These are phyloP conservation scores for Trichoderma sp. DNA, from an alignment of 2,329 filamentous ascomycete species.

Conservation along the genomic window DNA sequence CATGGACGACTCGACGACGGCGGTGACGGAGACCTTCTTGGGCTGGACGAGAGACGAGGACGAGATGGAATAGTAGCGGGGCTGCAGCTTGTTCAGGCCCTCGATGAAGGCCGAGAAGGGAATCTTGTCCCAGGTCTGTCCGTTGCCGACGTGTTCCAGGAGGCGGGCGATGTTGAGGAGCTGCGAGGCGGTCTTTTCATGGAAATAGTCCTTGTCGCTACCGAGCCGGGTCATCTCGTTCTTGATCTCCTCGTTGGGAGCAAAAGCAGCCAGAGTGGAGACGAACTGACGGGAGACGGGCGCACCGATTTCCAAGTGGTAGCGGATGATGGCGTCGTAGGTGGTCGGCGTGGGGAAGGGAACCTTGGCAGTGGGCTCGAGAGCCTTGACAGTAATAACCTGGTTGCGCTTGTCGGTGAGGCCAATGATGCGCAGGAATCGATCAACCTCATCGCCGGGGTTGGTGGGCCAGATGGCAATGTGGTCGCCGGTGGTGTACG, in stretches of 20 bases:
- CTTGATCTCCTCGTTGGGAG: slow-evolving; percentile 82
- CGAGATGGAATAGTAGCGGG: slow-evolving; percentile 98
- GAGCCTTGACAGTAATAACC: slow-evolving; percentile 85
- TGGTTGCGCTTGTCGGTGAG: slow-evolving; percentile 74
- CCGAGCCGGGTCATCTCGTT: slow-evolving; percentile 87
- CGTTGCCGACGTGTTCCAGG: slow-evolving; percentile 70
- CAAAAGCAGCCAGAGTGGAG: slow-evolving; percentile 82
- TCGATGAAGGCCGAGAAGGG: slow-evolving; percentile 96
- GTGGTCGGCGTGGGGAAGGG: slow-evolving; percentile 97
- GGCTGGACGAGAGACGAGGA: slow-evolving; percentile 94
- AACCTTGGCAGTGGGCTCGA: slow-evolving; percentile 94
- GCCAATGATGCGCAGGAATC: slow-evolving; percentile 78
- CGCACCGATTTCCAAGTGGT: slow-evolving; percentile 95
- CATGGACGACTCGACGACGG: slow-evolving; percentile 82
- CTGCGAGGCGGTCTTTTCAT: slow-evolving; percentile 76
- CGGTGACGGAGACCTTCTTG: slow-evolving; percentile 92
- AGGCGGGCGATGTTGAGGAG: slow-evolving; percentile 90
- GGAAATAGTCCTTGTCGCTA: slow-evolving; percentile 93
- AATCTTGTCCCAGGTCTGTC: slow-evolving; percentile 77
- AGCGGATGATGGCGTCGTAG: slow-evolving; percentile 88
- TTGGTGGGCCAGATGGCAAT: slow-evolving; percentile 98
- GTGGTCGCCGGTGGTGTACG: slow-evolving; percentile 96
- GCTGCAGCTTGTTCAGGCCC: slow-evolving; percentile 90
- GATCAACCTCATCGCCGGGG: slow-evolving; percentile 86
- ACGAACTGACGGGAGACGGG: slow-evolving; percentile 96